Evolutionary conservation across 192 early-diverging fungal genomes (phyloP), one percentile per base, ranked within the genome.

Genomic region (Geranomyces michiganensis): DNA sequence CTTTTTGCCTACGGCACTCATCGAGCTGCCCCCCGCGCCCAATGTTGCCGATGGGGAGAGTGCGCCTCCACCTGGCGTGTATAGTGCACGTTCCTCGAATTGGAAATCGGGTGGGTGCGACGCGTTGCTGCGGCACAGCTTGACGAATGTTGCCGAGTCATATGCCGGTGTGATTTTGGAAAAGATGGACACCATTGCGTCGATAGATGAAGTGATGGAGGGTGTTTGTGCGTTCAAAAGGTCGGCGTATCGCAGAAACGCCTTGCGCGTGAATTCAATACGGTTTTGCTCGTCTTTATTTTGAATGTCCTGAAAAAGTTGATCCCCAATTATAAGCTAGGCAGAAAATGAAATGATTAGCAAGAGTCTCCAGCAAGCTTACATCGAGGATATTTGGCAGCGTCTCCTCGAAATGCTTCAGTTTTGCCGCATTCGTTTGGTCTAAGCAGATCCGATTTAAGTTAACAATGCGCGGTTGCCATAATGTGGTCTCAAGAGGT

Each of bases 61-160:
- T 13, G 67, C 8, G n/a, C 51, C 51, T 26, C 19, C 19, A 10
- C 46, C 51, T 6, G 22, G 19, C 3, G 43, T 0, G 19, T n/a
- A 32, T 51, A 81, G 64, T 5, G 74, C 68, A n/a, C 72, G 78
- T 59, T 81, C 80, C 41, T 81, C 80, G 65, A 81, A 81, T 14
- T 30, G 60, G 53, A 76, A 84, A 48, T 84, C 82, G 7, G 47
- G 32, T 0, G 82, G 82, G 48, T 58, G 60, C 17, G 71, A 41
- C 7, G 73, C 45, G 36, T 73, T 65, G 1, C 71, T 75, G 47
- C 71, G 59, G 21, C 74, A n/a, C 21, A 72, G 22, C 36, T 79
- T 70, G 56, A 77, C 61, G 17, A 79, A 72, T 13, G 73, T 44
- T 12, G 74, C 72, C 2, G 63, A 67, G 49, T 84, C 82, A 30